These are phyloP conservation scores for Talaromyces rugulosus DNA, from an alignment of 2,329 filamentous ascomycete species.

Conservation along the genomic window DNA sequence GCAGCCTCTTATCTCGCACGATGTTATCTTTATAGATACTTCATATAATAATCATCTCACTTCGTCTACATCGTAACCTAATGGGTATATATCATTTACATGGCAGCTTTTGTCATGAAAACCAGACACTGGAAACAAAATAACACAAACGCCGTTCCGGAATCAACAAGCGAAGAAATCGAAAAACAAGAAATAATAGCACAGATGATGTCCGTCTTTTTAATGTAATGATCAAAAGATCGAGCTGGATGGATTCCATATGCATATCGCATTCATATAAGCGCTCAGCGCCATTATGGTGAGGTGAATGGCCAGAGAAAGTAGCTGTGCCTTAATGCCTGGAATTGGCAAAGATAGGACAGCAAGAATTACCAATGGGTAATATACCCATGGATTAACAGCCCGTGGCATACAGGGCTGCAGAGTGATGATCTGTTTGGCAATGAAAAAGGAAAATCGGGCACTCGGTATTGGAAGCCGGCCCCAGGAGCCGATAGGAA, in stretches of 20 bases:
- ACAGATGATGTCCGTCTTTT: not conserved
- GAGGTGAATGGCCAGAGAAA: slow-evolving; percentile 47
- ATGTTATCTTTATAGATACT: not conserved
- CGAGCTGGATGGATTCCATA: slow-evolving; percentile 16
- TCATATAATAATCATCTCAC: not conserved
- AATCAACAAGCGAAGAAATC: not conserved
- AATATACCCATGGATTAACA: slow-evolving; percentile 59
- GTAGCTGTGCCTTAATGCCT: slow-evolving; percentile 33
- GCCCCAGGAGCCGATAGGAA: slow-evolving; percentile 21
- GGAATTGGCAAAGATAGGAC: slow-evolving; percentile 54
- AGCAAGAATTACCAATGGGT: slow-evolving; percentile 65
- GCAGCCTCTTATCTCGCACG: not conserved
- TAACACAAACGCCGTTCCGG: not conserved
- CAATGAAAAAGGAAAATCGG: slow-evolving; percentile 60
- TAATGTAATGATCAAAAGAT: not conserved
- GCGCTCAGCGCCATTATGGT: slow-evolving; percentile 39
- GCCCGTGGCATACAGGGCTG: slow-evolving; percentile 69
- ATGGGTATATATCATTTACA: not conserved
- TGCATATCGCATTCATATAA: slow-evolving; percentile 32
- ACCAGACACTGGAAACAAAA: not conserved
- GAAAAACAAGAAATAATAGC: not conserved
- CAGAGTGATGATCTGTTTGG: slow-evolving; percentile 64
- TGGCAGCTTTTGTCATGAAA: not conserved
- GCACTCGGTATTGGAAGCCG: slow-evolving; percentile 35
- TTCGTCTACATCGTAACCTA: not conserved